phyloP scores from a whole-genome alignment of 768 basidiomycete species.

The Gloeopeniophorella convolvens region DNA sequence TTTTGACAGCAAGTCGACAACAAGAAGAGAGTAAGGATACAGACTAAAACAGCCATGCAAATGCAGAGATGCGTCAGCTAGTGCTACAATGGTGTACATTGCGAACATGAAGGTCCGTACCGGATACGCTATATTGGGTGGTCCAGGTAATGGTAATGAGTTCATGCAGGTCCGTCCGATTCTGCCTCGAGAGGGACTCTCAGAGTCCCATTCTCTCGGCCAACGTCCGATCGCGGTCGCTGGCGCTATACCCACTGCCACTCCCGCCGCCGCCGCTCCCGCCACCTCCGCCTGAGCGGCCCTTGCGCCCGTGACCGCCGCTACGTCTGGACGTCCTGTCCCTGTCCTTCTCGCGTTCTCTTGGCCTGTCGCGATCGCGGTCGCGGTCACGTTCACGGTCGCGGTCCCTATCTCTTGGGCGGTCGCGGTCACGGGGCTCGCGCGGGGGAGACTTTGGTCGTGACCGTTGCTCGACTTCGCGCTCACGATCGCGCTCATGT shows the following conservation, averaged over 20 bases:
- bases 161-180: slow-evolving; percentile 21
- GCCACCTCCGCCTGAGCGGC: slow-evolving; percentile 35
- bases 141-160: slow-evolving; percentile 11
- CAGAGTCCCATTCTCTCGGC: slow-evolving; percentile 78
- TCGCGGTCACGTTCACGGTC: slow-evolving; percentile 29
- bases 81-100: slow-evolving; percentile 24
- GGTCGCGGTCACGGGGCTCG: slow-evolving; percentile 19
- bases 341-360: slow-evolving; percentile 16
- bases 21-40: slow-evolving; percentile 30
- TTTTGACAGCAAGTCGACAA: slow-evolving; percentile 21
- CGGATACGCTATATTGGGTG: slow-evolving; percentile 32
- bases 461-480: slow-evolving; percentile 19
- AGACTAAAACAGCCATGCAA: slow-evolving; percentile 22
- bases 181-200: slow-evolving; percentile 22
- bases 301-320: slow-evolving; percentile 24
- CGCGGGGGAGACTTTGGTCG: slow-evolving; percentile 14
- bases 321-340: slow-evolving; percentile 22
- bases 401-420: slow-evolving; percentile 19
- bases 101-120: slow-evolving; percentile 25
- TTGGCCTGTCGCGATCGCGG: slow-evolving; percentile 14
- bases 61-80: slow-evolving; percentile 27
- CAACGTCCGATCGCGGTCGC: slow-evolving; percentile 68
- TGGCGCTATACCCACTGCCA: slow-evolving; percentile 29
- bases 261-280: slow-evolving; percentile 35
- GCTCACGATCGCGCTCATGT: slow-evolving; percentile 23